Percentiles rank a stretch among this genome's conserved stretches.
These are phyloP conservation scores for Macadamia tetraphylla DNA, from an alignment of 164 flowering plant genomes.

Conservation along the genomic window DNA sequence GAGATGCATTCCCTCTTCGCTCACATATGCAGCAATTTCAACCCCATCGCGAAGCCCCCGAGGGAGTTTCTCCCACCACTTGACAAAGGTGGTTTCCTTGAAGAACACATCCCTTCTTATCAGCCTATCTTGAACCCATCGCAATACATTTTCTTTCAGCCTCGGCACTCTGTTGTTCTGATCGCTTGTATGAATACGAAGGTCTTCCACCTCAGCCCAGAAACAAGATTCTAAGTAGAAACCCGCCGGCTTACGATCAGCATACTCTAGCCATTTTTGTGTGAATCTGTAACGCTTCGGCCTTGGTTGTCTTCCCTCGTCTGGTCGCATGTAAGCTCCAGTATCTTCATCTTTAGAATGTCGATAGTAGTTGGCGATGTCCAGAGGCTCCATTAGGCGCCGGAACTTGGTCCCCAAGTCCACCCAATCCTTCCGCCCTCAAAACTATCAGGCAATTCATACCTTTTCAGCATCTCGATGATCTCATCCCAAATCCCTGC, in stretches of 20 bases:
- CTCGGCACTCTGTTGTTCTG: slow-evolving; percentile 17
- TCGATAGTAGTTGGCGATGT: slow-evolving; percentile 82
- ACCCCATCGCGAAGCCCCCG: slow-evolving; percentile 5
- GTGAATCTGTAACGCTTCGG: slow-evolving; percentile 63
- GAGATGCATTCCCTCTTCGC: slow-evolving; percentile 9
- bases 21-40: slow-evolving; percentile 20
- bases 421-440: slow-evolving; percentile 51
- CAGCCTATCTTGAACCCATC: slow-evolving; percentile 22
- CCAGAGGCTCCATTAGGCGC: slow-evolving; percentile 67
- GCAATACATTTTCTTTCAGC: slow-evolving; percentile 24
- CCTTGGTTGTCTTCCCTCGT: slow-evolving; percentile 31
- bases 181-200: slow-evolving; percentile 14
- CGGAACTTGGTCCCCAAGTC: slow-evolving; percentile 56
- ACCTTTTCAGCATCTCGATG: slow-evolving; percentile 53
- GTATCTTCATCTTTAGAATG: slow-evolving; percentile 62
- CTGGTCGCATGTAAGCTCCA: slow-evolving; percentile 44
- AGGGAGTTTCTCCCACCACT: slow-evolving; percentile 59
- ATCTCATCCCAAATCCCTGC: slow-evolving; percentile 81
- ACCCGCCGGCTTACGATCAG: slow-evolving; percentile 8
- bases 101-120: slow-evolving; percentile 40
- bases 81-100: slow-evolving; percentile 50
- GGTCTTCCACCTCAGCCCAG: slow-evolving; percentile 70
- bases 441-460: slow-evolving; percentile 68
- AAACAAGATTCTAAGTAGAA: slow-evolving; percentile 42
- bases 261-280: slow-evolving; percentile 63